Percentiles rank a stretch among this genome's conserved stretches.
Evolutionary conservation across 2,329 filamentous ascomycete species (phyloP).

Genomic region (Botrytis deweyae): DNA sequence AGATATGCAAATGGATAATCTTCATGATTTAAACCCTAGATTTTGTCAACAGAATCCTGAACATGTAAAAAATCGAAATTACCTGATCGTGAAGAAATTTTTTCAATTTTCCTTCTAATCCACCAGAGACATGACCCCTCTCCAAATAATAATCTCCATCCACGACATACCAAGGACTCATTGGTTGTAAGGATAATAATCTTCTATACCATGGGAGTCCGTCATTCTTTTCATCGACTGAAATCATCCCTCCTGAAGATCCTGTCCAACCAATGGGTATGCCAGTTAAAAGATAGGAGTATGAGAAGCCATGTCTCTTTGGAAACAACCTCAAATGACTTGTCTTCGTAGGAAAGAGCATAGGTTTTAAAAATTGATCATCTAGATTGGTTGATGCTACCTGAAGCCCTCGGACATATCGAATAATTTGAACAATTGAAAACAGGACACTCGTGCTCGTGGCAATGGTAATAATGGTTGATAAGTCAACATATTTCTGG

Average conservation of each 20-base stretch:
- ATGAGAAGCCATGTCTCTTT: constrained; percentile 64
- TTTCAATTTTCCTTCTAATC: constrained; percentile 63
- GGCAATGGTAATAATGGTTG: constrained; percentile 22
- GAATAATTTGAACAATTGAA: constrained; percentile 26
- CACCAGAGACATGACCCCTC: constrained; percentile 51
- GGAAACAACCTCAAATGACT: constrained; percentile 67
- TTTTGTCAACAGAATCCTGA: constrained; percentile 25
- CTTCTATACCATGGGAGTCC: constrained; percentile 35
- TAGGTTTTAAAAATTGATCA: constrained; percentile 40
- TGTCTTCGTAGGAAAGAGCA: constrained; percentile 64
- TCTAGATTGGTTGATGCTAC: constrained; percentile 11
- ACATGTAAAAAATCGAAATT: neutral
- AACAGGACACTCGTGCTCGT: constrained; percentile 20
- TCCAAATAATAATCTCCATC: constrained; percentile 60
- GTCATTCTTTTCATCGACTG: constrained; percentile 41
- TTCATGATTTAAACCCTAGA: constrained; percentile 55
- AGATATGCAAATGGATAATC: constrained; percentile 68
- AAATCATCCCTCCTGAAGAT: constrained; percentile 55
- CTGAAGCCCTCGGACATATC: constrained; percentile 29
- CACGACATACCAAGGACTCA: constrained; percentile 53
- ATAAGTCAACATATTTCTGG: constrained; percentile 20
- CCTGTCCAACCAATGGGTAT: constrained; percentile 65
- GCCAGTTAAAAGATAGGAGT: constrained; percentile 69
- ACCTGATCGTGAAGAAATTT: constrained; percentile 59
- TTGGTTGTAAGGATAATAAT: constrained; percentile 36